Evolutionary conservation across 208 protist species (phyloP), one percentile per base, ranked within the genome.

Genomic region (Wallacemonas rigidus): DNA sequence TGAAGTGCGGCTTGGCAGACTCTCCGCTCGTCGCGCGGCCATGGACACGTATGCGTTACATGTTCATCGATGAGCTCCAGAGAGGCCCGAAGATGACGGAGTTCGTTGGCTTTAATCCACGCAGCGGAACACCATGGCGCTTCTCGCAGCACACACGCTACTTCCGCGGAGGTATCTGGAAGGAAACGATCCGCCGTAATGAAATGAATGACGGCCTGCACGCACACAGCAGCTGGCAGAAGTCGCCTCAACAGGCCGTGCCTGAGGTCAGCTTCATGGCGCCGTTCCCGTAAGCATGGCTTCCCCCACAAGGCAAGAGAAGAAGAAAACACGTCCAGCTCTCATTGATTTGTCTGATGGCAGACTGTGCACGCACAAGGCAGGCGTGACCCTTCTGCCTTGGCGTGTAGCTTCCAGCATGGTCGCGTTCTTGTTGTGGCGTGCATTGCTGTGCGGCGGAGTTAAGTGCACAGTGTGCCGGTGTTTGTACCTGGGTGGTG

Each of bases 41-140:
- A 43, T 96, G 89, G 88, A 94, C 89, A 60, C 79, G 85, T 12
- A 95, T 96, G 92, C 77, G 80, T 14, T 88, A 96, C 76, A 93
- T 95, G 87, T 93, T 94, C 74, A 94, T 96, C 50, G 92, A 96
- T 64, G 92, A 96, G 82, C 81, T 96, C 54, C 92, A 96, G 76
- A 86, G 92, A 2, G 92, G 92, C 7, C 89, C 86, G 4, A 86
- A 87, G 75, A 60, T 95, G 75, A 94, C 88, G 17, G 89, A 96
- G 74, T 96, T 94, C 70, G 90, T 96, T 12, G 92, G 92, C n/a
- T 83, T 89, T 77, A 96, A 96, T 75, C 90, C 92, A 38, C 85
- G 89, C 40, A 94, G 80, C 56, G 89, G 89, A 8, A 89, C 85
- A n/a, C 83, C 55, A 53, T 96, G 92, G 90, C 87, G 92, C 63